These are phyloP conservation scores for Coemansia sp. DNA, from an alignment of 192 early-diverging fungal species.

Conservation along the genomic window DNA sequence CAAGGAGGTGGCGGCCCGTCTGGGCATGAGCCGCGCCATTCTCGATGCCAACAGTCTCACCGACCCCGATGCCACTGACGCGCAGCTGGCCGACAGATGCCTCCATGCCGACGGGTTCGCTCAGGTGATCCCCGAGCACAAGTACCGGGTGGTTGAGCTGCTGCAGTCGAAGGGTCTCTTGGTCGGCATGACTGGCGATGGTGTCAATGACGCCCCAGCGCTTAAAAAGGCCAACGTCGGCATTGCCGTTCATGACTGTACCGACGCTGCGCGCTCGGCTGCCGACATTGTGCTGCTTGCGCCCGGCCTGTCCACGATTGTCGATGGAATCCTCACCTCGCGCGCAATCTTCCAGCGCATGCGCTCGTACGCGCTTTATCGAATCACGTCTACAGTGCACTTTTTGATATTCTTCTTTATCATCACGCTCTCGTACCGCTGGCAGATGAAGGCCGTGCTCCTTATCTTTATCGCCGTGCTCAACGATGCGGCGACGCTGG, in stretches of 20 bases:
- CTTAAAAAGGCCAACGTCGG: conserved; percentile 97
- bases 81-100: conserved; percentile 79
- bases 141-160: conserved; percentile 94
- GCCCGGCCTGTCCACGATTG: conserved; percentile 87
- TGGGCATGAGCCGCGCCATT: conserved; percentile 91
- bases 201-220: conserved; percentile 97
- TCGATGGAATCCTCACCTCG: conserved; percentile 85
- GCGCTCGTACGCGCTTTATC: conserved; percentile 89
- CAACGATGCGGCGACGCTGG: conserved; percentile 89
- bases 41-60: conserved; percentile 84
- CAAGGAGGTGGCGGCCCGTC: conserved; percentile 85
- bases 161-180: conserved; percentile 83
- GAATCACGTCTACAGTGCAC: conserved; percentile 94
- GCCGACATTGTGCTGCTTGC: conserved; percentile 94
- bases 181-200: conserved; percentile 96
- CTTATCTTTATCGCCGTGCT: conserved; percentile 88
- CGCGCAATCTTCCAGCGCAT: conserved; percentile 95
- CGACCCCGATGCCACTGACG: conserved; percentile 73
- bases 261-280: conserved; percentile 92
- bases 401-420: conserved; percentile 96
- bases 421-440: conserved; percentile 77
- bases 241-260: conserved; percentile 94
- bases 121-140: conserved; percentile 98
- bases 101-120: conserved; percentile 93
- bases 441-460: conserved; percentile 74